Evolutionary conservation across 2,329 filamentous ascomycete species (phyloP).

Genomic region (Colletotrichum filicis): DNA sequence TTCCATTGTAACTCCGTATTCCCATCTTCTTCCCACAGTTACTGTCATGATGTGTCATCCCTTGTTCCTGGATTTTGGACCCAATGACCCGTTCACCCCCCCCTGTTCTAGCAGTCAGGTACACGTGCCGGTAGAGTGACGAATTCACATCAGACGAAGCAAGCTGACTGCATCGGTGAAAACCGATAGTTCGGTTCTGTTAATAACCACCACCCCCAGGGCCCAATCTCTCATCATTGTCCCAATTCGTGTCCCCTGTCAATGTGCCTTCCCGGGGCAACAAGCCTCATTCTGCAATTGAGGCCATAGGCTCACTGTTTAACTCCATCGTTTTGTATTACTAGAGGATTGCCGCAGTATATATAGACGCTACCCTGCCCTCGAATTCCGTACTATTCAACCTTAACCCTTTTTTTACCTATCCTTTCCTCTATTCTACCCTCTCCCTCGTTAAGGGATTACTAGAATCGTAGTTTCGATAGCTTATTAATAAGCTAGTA

Average conservation of each 20-base stretch:
- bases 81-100: background rate
- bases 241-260: background rate
- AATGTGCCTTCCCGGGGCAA: background rate
- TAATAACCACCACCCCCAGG: background rate
- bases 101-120: background rate
- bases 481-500: no score
- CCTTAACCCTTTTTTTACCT: no score
- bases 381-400: no score
- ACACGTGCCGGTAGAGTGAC: background rate
- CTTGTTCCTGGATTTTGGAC: background rate
- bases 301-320: no score
- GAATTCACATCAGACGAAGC: background rate
- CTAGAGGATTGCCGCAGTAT: no score
- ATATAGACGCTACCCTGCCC: no score
- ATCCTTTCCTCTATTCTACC: no score
- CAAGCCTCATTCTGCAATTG: background rate
- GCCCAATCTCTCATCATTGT: background rate
- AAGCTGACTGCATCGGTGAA: constrained; percentile 8
- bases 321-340: no score
- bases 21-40: background rate
- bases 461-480: no score
- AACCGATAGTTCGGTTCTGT: constrained; percentile 22
- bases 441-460: no score
- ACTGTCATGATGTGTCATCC: background rate
- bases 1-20: background rate